These are phyloP conservation scores for Amylostereum areolatum DNA, from an alignment of 1,284 basidiomycete genomes.

Conservation along the genomic window DNA sequence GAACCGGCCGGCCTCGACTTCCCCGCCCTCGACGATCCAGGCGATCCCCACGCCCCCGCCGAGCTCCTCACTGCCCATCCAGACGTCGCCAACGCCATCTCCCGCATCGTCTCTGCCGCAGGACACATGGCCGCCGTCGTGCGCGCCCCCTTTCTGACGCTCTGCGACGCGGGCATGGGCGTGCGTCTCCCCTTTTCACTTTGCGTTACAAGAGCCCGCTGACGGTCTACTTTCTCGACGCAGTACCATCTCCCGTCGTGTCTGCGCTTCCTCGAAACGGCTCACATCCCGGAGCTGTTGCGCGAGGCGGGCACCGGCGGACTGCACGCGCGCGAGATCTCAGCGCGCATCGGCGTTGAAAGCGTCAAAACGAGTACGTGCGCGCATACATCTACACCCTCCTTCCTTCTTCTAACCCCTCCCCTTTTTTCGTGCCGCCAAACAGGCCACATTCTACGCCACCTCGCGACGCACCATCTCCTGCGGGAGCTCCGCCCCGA, in stretches of 20 bases:
- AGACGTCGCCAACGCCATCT: constrained; percentile 50
- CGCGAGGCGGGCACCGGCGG: constrained; percentile 52
- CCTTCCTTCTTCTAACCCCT: not conserved
- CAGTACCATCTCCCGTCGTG: constrained; percentile 70
- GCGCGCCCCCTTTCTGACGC: constrained; percentile 57
- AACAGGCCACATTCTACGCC: constrained; percentile 56
- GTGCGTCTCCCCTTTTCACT: constrained; percentile 31
- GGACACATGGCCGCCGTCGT: constrained; percentile 58
- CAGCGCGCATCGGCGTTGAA: constrained; percentile 36
- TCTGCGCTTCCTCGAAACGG: constrained; percentile 60
- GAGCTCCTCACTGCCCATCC: constrained; percentile 55
- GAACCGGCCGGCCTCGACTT: constrained; percentile 40
- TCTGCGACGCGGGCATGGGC: constrained; percentile 63
- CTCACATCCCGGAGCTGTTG: constrained; percentile 61
- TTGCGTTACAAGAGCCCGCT: not conserved
- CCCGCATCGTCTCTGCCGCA: constrained; percentile 58
- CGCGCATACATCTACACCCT: constrained; percentile 1
- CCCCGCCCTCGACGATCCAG: constrained; percentile 49
- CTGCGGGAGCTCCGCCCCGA: constrained; percentile 58
- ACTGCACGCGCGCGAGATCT: constrained; percentile 51
- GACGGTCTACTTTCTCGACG: not conserved
- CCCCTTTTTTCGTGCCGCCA: not conserved
- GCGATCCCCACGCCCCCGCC: constrained; percentile 36
- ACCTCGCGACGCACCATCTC: constrained; percentile 69
- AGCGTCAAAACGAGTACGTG: constrained; percentile 42